phyloP scores from a whole-genome alignment of 331 rosid genomes.

The Acacia pycnantha region DNA sequence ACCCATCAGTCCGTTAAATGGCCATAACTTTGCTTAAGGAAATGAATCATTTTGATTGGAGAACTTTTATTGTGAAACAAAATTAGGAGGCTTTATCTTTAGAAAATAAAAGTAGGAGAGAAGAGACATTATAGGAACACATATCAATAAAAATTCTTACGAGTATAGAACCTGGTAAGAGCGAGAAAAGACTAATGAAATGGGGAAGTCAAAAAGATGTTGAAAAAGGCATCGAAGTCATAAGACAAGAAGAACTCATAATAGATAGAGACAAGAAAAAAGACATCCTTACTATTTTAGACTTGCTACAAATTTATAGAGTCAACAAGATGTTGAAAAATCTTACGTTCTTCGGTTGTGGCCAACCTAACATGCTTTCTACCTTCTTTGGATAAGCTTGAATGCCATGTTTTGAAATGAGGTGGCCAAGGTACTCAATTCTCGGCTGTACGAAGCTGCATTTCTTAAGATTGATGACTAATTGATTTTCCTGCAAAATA shows the following conservation, averaged over 20 bases:
- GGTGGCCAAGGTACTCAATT: too few species aligned
- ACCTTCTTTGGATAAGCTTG: too few species aligned
- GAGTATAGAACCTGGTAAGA: not conserved
- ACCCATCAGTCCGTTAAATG: not conserved
- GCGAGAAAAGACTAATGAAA: conserved; percentile 5
- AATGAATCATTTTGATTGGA: not conserved
- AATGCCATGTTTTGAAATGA: too few species aligned
- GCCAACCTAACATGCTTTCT: too few species aligned
- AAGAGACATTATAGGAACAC: not conserved
- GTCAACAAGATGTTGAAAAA: not conserved
- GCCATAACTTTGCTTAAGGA: not conserved
- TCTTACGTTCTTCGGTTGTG: too few species aligned
- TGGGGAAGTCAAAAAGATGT: not conserved
- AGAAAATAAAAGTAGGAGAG: not conserved
- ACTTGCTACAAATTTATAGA: not conserved
- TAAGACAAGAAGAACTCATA: not conserved
- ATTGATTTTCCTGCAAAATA: too few species aligned
- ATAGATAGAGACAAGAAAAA: not conserved
- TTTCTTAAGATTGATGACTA: too few species aligned
- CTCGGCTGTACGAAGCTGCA: too few species aligned
- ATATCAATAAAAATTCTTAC: not conserved
- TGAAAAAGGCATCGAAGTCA: not conserved
- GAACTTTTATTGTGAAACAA: not conserved
- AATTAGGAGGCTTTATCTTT: not conserved
- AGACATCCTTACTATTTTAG: too few species aligned